Conservation (phyloP, 495 filamentous ascomycete genomes). For the Apodospora peruviana region DNA sequence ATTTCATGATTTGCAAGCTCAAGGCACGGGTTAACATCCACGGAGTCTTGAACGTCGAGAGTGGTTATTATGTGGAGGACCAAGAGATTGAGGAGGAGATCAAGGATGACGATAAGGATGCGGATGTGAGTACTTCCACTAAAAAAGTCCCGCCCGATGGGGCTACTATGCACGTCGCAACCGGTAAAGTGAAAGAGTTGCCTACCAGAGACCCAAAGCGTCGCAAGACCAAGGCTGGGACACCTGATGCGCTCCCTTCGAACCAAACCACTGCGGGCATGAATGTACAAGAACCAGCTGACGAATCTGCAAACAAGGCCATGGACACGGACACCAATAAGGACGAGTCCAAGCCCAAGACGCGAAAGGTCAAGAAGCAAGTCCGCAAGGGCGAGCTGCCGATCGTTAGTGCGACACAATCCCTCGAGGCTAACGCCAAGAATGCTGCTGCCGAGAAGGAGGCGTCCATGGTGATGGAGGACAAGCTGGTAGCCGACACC, state of each 20-base stretch:
- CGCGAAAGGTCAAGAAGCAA: conserved; percentile 98
- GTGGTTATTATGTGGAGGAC: conserved; percentile 96
- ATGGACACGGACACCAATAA: conserved; percentile 82
- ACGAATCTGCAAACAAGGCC: conserved; percentile 49
- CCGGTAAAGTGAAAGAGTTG: conserved; percentile 4
- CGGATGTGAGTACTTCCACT: conserved; percentile 56
- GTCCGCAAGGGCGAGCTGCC: conserved; percentile 96
- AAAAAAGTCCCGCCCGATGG: neutral
- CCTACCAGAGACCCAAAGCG: conserved; percentile 18
- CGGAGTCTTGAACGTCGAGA: conserved; percentile 93
- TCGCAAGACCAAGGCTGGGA: conserved; percentile 21
- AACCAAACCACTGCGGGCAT: conserved; percentile 1
- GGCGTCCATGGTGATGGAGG: conserved; percentile 88
- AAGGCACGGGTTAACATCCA: conserved; percentile 97
- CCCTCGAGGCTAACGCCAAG: conserved; percentile 65
- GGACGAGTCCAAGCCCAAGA: conserved; percentile 80
- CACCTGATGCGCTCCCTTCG: conserved; percentile 7
- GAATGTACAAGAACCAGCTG: conserved; percentile 14
- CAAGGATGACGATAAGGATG: conserved; percentile 47
- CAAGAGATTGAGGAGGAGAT: conserved; percentile 95
- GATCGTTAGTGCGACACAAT: conserved; percentile 73
- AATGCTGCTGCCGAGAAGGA: conserved; percentile 70
- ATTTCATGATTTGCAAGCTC: conserved; percentile 99
- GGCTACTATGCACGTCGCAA: neutral
- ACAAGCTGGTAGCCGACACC: conserved; percentile 96